Percentiles rank a stretch among this genome's conserved stretches.
phyloP scores from a whole-genome alignment of 331 rosid genomes.

The Acacia pycnantha region DNA sequence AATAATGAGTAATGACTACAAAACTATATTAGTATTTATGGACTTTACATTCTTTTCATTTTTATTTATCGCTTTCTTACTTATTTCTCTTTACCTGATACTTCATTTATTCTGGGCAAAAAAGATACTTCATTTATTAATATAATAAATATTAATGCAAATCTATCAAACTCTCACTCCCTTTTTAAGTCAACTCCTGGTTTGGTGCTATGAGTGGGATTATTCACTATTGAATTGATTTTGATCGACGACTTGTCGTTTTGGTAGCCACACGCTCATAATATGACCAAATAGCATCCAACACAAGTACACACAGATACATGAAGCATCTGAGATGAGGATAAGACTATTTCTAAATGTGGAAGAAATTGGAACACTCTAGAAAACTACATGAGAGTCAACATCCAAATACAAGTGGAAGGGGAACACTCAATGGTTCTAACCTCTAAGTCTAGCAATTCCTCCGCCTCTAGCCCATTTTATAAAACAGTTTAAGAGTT shows the following conservation, averaged over 20 bases:
- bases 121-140: not conserved
- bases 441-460: too few relatives aligned
- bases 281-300: not conserved
- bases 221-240: not conserved
- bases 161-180: not conserved
- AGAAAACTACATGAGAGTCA: not conserved
- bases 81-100: not conserved
- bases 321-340: not conserved
- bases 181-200: conserved; percentile 5
- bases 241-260: not conserved
- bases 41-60: not conserved
- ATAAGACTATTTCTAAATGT: not conserved
- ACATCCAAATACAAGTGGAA: not conserved
- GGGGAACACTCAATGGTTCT: not conserved
- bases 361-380: not conserved
- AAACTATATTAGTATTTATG: too few relatives aligned
- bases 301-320: not conserved
- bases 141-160: not conserved
- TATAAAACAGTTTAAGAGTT: too few relatives aligned
- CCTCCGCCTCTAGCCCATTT: too few relatives aligned
- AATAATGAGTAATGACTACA: too few relatives aligned
- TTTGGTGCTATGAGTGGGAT: not conserved
- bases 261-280: not conserved
- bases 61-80: too few relatives aligned
- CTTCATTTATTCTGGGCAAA: not conserved